Evolutionary conservation across 306 rosid species (phyloP).

Genomic region (Castanea sativa): DNA sequence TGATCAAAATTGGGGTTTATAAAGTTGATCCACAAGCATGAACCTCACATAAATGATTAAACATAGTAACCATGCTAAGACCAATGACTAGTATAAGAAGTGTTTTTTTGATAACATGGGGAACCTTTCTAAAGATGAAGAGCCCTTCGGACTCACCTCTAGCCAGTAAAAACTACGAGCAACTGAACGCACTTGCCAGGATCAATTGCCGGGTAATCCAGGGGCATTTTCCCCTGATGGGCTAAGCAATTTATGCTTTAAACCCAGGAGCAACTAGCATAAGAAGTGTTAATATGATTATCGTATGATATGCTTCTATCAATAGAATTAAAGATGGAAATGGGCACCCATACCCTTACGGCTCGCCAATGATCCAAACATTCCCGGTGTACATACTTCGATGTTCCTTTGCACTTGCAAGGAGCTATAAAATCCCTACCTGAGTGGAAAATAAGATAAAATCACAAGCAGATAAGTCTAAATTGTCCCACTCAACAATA

Average conservation of each 20-base stretch:
- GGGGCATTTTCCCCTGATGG: too few relatives aligned
- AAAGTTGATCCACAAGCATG: not conserved
- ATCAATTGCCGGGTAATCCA: too few relatives aligned
- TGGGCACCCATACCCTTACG: constrained; percentile 52
- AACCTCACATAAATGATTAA: not conserved
- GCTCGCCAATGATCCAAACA: constrained; percentile 99
- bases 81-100: not conserved
- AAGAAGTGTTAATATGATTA: not conserved
- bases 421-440: constrained; percentile 99
- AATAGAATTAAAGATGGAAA: constrained; percentile 17
- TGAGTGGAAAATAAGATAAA: constrained; percentile 25
- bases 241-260: too few relatives aligned
- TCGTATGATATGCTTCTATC: not conserved
- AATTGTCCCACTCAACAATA: constrained; percentile 2
- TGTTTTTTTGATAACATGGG: too few relatives aligned
- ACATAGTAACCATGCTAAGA: not conserved
- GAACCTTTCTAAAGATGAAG: too few relatives aligned
- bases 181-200: too few relatives aligned
- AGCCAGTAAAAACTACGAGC: too few relatives aligned
- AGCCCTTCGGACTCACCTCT: too few relatives aligned
- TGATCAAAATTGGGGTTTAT: not conserved
- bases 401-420: constrained; percentile 93
- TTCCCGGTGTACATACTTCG: constrained; percentile 94
- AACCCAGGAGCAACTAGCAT: not conserved
- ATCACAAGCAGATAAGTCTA: constrained; percentile 16